Evolutionary conservation across 2,329 filamentous ascomycete genomes (phyloP).

Genomic region (Beauveria rudraprayagi): DNA sequence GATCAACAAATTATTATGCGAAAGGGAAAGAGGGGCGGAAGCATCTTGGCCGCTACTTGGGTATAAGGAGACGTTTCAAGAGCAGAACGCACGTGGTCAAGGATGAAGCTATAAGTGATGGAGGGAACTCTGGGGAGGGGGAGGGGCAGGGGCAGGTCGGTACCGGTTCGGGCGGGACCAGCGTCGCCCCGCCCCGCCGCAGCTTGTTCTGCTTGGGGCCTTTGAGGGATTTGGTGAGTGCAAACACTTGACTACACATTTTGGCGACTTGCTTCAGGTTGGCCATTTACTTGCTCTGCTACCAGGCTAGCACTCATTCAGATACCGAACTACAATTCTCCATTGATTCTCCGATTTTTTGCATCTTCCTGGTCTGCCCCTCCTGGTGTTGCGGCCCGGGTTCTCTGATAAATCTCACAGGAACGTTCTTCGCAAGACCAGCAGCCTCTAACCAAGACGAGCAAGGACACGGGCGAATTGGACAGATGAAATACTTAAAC

Average conservation of each 20-base stretch:
- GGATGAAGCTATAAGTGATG: slow-evolving; percentile 2
- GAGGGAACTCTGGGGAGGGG: not conserved
- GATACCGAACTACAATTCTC: not conserved
- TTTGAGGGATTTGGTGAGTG: not conserved
- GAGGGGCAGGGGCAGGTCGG: not conserved
- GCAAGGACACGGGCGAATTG: not conserved
- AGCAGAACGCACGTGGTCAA: not conserved
- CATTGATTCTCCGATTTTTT: not conserved
- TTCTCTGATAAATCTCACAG: not conserved
- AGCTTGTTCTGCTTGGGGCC: not conserved
- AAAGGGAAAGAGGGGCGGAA: not conserved
- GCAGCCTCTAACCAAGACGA: not conserved
- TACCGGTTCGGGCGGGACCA: not conserved
- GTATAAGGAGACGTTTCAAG: not conserved
- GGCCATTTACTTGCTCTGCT: not conserved
- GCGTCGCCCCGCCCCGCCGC: not conserved
- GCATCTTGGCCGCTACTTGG: not conserved
- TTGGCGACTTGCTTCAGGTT: not conserved
- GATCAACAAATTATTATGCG: not conserved
- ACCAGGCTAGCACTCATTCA: slow-evolving; percentile 5
- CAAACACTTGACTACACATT: not conserved
- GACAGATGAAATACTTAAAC: not conserved
- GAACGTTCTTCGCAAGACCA: not conserved
- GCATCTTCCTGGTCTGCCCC: not conserved
- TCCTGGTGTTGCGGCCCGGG: not conserved